Percentiles rank a stretch among this genome's conserved stretches.
Evolutionary conservation across 192 early-diverging fungal genomes (phyloP).

Genomic region (Coemansia sp.): DNA sequence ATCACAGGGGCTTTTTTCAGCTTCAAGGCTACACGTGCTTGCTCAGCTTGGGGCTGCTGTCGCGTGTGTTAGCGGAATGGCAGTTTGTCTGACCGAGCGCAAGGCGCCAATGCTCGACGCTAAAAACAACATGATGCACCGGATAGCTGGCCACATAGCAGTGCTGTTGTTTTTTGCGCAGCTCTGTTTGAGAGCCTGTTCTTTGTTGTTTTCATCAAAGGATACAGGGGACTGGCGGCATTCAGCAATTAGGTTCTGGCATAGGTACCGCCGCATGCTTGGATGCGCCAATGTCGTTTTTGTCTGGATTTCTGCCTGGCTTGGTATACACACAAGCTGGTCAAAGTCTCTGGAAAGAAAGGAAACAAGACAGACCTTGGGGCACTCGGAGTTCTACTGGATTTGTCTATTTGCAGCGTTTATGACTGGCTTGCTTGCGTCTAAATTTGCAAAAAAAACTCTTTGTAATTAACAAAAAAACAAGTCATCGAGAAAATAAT

Average conservation of each 20-base stretch:
- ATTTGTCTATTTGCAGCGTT: not conserved
- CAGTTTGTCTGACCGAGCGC: not conserved
- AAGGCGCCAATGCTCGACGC: not conserved
- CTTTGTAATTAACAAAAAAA: not conserved
- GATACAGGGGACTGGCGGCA: not conserved
- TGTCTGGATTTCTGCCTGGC: not conserved
- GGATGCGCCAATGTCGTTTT: not conserved
- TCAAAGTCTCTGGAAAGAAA: not conserved
- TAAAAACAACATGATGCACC: not conserved
- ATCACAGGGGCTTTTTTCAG: not conserved
- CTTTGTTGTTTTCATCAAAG: not conserved
- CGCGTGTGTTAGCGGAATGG: conserved; percentile 5
- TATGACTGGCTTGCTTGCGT: not conserved
- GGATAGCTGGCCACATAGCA: conserved; percentile 7
- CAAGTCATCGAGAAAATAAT: not conserved
- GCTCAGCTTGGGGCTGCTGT: not conserved
- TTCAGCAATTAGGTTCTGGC: not conserved
- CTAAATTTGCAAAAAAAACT: not conserved
- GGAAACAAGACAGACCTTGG: not conserved
- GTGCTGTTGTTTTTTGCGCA: conserved; percentile 14
- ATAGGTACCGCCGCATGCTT: not conserved
- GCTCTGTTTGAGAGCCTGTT: conserved; percentile 2
- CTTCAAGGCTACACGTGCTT: not conserved
- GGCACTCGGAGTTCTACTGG: not conserved
- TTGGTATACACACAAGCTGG: not conserved